These are phyloP conservation scores for Lachancea dasiensis DNA, from an alignment of 805 yeast genomes.

Conservation along the genomic window DNA sequence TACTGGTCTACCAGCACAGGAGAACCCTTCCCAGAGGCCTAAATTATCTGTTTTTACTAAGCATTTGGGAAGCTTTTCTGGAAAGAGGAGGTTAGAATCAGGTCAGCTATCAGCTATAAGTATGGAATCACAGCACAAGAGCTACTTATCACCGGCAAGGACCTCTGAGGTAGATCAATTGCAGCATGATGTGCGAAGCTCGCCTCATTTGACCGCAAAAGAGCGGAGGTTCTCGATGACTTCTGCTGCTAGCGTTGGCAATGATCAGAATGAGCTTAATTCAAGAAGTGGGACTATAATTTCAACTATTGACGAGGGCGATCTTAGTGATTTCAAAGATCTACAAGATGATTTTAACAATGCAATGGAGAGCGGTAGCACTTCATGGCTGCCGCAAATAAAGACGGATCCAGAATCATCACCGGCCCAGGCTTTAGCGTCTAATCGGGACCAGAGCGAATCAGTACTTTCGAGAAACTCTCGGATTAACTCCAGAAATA, in stretches of 20 bases:
- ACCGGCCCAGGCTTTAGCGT: too few relatives aligned
- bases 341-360: slow-evolving; percentile 28
- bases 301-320: slow-evolving; percentile 28
- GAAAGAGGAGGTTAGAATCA: neutral
- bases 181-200: neutral
- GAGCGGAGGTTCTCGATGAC: neutral
- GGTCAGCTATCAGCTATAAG: slow-evolving; percentile 9
- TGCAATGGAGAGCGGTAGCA: slow-evolving; percentile 24
- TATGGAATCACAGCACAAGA: slow-evolving; percentile 5
- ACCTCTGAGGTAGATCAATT: neutral
- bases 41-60: slow-evolving; percentile 5
- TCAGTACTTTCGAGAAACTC: too few relatives aligned
- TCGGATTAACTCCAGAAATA: too few relatives aligned
- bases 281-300: slow-evolving; percentile 26
- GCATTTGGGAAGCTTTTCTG: neutral
- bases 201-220: neutral
- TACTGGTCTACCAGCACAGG: neutral
- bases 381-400: slow-evolving; percentile 26
- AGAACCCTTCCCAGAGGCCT: slow-evolving; percentile 1
- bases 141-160: slow-evolving; percentile 3
- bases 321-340: slow-evolving; percentile 30
- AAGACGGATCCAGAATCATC: neutral
- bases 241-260: neutral
- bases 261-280: slow-evolving; percentile 9
- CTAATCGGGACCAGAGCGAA: too few relatives aligned